Percentiles rank a stretch among this genome's conserved stretches.
phyloP scores from a whole-genome alignment of 1,139 yeast species.

The Diutina ranongensis region DNA sequence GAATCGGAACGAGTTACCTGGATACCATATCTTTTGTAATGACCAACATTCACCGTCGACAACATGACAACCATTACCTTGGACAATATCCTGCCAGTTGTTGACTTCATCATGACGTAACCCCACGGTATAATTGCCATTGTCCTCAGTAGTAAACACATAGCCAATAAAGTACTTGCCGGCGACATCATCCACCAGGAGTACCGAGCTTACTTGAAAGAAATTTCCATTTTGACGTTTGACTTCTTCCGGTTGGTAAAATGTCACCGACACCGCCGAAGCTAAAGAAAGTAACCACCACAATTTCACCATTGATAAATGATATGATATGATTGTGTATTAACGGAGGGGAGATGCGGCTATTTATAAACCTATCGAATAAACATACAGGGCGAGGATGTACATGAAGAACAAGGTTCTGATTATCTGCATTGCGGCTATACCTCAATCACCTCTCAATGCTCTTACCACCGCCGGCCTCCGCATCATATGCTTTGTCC shows the following conservation, averaged over 20 bases:
- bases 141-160: not conserved
- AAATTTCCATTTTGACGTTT: not conserved
- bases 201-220: not conserved
- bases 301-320: not conserved
- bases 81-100: not conserved
- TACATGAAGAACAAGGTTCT: no score
- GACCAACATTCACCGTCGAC: not conserved
- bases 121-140: not conserved
- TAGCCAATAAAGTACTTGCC: not conserved
- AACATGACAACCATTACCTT: not conserved
- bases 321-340: not conserved
- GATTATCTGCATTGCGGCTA: no score
- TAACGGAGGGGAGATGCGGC: not conserved
- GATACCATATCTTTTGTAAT: not conserved
- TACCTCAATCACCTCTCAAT: constrained; percentile 47
- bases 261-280: not conserved
- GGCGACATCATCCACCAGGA: not conserved
- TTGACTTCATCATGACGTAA: not conserved
- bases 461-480: constrained; percentile 78
- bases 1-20: not conserved
- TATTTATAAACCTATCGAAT: not conserved
- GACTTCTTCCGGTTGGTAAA: not conserved
- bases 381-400: no score
- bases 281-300: not conserved
- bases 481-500: constrained; percentile 91